Evolutionary conservation across 768 basidiomycete genomes (phyloP), one percentile per base, ranked within the genome.

Genomic region (Hygrophoropsis aurantiaca): DNA sequence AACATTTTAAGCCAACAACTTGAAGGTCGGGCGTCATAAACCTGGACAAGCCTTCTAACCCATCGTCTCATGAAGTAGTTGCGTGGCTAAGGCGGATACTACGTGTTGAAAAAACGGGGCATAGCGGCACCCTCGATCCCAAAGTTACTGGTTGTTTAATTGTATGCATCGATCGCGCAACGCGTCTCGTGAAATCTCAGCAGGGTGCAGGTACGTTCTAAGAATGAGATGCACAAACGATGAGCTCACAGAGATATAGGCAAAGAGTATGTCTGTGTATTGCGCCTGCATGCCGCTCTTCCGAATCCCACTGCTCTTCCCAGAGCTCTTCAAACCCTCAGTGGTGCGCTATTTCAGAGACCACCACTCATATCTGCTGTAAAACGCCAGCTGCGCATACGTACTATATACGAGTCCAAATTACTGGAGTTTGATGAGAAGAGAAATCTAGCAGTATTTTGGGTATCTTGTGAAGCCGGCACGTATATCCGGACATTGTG

Each of bases 71-170:
- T 69, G 97, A 99, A 76, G 97, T 99, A 44, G 97, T 99, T 55
- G 97, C 97, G 13, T 99, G 97, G 97, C 72, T 99, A 53, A 81
- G 94, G 58, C 83, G 97, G n/a, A 99, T 99, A 54, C 69, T 99
- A 44, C 85, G 94, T 18, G 92, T 89, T 20, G 97, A 98, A 69
- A 98, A 99, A 73, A 99, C 97, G 0, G 97, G 97, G 34, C 97
- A 99, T 72, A 97, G 94, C 50, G 97, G 97, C 55, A 99, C 97
- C 36, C 80, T 99, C 39, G 97, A 99, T 67, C 97, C 97, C 40
- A 99, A 99, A 69, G 97, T 99, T 56, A 99, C 97, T 42, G 97
- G 97, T 11, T 99, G 97, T 70, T 67, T 99, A 56, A 97, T 98
- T 61, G 97, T 99, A 34, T 99, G 97, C 67, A 97, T 99, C 65